phyloP scores from a whole-genome alignment of 805 yeast species.

The Brettanomyces sp. region DNA sequence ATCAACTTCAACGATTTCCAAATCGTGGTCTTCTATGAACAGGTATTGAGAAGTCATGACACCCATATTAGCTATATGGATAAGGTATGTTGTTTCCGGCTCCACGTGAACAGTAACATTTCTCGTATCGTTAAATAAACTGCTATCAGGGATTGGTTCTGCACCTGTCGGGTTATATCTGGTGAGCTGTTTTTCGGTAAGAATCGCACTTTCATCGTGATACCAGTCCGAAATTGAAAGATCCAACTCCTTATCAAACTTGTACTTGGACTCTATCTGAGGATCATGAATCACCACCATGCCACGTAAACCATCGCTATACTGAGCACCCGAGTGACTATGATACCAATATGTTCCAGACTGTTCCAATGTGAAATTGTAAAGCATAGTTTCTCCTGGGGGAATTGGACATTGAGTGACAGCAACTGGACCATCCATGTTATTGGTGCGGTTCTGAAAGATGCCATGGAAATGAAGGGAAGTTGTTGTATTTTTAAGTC shows the following conservation, averaged over 20 bases:
- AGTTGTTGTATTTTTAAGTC: slow-evolving; percentile 38
- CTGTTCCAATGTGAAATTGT: slow-evolving; percentile 66
- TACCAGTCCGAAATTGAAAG: slow-evolving; percentile 58
- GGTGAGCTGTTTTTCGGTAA: slow-evolving; percentile 40
- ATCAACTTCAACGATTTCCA: slow-evolving; percentile 66
- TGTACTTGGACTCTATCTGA: slow-evolving; percentile 36
- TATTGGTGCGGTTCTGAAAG: slow-evolving; percentile 49
- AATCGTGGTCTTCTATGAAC: slow-evolving; percentile 59
- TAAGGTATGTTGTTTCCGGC: slow-evolving; percentile 51
- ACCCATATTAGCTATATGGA: slow-evolving; percentile 60
- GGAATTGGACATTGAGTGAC: slow-evolving; percentile 76
- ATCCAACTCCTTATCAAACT: slow-evolving; percentile 52
- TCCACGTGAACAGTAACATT: slow-evolving; percentile 47
- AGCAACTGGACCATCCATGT: slow-evolving; percentile 75
- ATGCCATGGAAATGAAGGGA: slow-evolving; percentile 76
- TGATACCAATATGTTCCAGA: slow-evolving; percentile 82
- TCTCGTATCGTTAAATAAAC: slow-evolving; percentile 56
- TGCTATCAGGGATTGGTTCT: slow-evolving; percentile 67
- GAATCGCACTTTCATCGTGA: slow-evolving; percentile 40
- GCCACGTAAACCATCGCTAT: slow-evolving; percentile 71
- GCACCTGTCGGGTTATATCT: slow-evolving; percentile 79
- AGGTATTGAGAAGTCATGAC: slow-evolving; percentile 67
- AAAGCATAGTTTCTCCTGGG: slow-evolving; percentile 55
- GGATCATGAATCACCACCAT: slow-evolving; percentile 55
- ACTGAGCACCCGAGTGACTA: slow-evolving; percentile 69